Base-by-base conservation (phyloP, 2,329 filamentous ascomycete species). In the Fusarium chlamydosporum region DNA sequence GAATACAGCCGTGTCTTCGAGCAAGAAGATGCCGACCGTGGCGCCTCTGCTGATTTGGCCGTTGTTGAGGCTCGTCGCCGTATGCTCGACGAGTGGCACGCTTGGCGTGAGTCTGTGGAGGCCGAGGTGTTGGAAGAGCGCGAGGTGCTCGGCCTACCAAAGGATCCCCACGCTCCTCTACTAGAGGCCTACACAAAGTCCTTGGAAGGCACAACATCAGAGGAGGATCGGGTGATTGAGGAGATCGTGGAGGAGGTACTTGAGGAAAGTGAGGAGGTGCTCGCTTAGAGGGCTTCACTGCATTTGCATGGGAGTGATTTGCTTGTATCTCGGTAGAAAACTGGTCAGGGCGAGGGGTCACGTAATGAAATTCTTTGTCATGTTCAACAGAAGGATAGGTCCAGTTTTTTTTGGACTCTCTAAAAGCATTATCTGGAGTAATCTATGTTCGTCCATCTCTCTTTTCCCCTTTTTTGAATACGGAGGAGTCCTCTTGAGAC, bases 1-100 rank as follows among this genome's bases (percentile, higher is more conserved):
- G 96, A 98, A 82, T 99, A 97, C 88, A 93, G 91, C 80, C 92
- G 93, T 78, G 86, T 92, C 71, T 99, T 99, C 80, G 96, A 99
- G 74, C 93, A 97, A 82, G 92, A 97, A 79, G 96, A 99, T 81
- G 89, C 91, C 69, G 94, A 96, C 78, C 94, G 95, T 77, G 94
- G 94, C 77, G 95, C 94, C 67, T 95, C 93, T 57, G 96, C 95
- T 74, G 96, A 98, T 83, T 89, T 94, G 76, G 95, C 94, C 35
- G 94, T 99, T 51, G 92, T 99, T 67, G 95, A 98, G 81, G 90
- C 89, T 72, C 89, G 96, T 73, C 90, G 95, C 77, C 85, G 89
- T 75, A 84, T 93, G 76, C 89, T 99, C 74, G 88, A 91, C 72
- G 95, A 98, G 82, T 99, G 96, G 96, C 80, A 90, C 74, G 88